Evolutionary conservation across 768 basidiomycete genomes (phyloP), one percentile per base, ranked within the genome.

Genomic region (Xerocomus potaroensis): DNA sequence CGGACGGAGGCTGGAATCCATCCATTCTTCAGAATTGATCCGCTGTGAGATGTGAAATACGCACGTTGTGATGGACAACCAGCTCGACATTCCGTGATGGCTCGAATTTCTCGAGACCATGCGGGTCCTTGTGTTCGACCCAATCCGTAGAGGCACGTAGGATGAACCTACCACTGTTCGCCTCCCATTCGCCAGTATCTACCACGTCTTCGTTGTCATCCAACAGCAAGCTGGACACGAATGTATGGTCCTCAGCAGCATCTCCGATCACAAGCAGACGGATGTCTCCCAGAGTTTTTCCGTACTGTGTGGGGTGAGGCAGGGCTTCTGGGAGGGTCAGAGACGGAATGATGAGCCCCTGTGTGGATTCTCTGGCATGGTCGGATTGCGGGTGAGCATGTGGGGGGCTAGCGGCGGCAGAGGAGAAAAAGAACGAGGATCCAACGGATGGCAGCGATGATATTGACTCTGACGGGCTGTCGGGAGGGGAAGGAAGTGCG

Each of bases 351-450:
- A 86, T 78, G 45, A 87, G 73, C 49, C 78, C 79, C 54, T 75
- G 72, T 53, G 74, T 71, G 10, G 62, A 63, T 22, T 73, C 70
- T 43, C 60, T 63, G 50, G 53, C 55, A 51, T 66, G 65, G 45
- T 75, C 73, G 3, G 69, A 68, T 16, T 71, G 73, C 18, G 70
- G 63, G 26, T 74, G 73, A 0, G 70, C 66, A 39, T 78, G 81
- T 0, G 77, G 79, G 3, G 80, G 84, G 51, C 82, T 84, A 1
- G 78, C 79, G 11, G 82, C 82, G 0, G 77, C 81, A 9, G 84
- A 87, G 26, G 83, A 85, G 69, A 85, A 87, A 69, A 87, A 84
- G 72, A 86, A 86, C 1, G 83, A 84, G 2, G 83, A 85, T 15
- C 80, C 77, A 11, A 85, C 79, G 1, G 83, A 85, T 1, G 85